phyloP scores from a whole-genome alignment of 2,329 filamentous ascomycete genomes.

The Didymosphaeria variabile region DNA sequence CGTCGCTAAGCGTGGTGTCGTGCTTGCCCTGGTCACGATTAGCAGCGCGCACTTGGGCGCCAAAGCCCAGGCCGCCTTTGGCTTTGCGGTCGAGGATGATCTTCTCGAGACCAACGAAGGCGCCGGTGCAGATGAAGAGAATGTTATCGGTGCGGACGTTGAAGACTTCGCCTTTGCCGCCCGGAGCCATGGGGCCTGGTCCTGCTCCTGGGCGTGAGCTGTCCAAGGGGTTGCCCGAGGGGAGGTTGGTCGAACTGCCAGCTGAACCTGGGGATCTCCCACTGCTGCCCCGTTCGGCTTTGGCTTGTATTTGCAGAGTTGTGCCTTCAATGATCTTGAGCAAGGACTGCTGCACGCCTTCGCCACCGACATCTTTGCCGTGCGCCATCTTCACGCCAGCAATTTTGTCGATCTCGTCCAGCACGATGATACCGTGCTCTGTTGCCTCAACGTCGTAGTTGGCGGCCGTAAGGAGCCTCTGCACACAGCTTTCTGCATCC shows the following conservation, averaged over 20 bases:
- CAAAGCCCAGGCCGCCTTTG: conserved; percentile 88
- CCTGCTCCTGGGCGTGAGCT: conserved; percentile 31
- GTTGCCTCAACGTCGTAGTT: conserved; percentile 87
- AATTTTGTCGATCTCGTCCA: conserved; percentile 98
- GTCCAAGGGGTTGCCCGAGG: conserved; percentile 32
- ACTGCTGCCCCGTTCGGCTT: conserved; percentile 69
- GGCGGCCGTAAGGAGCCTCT: conserved; percentile 86
- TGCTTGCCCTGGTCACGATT: conserved; percentile 60
- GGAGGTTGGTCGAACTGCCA: conserved; percentile 24
- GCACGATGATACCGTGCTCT: conserved; percentile 91
- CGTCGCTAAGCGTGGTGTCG: conserved; percentile 67
- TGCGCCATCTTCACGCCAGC: conserved; percentile 86
- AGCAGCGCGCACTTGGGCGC: conserved; percentile 75
- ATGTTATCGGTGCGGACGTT: conserved; percentile 95
- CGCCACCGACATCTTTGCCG: conserved; percentile 92
- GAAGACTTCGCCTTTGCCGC: conserved; percentile 66
- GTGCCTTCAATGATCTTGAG: conserved; percentile 97
- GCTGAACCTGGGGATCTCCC: conserved; percentile 34
- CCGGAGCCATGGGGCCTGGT: conserved; percentile 21
- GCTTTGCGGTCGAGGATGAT: conserved; percentile 86
- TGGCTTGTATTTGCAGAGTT: conserved; percentile 89
- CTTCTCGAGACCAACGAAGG: conserved; percentile 92
- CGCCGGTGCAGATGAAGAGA: conserved; percentile 94
- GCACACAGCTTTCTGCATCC: conserved; percentile 95
- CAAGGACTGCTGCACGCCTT: conserved; percentile 95